Conservation (phyloP, 2,329 filamentous ascomycete species). For the Blastomyces parvus region DNA sequence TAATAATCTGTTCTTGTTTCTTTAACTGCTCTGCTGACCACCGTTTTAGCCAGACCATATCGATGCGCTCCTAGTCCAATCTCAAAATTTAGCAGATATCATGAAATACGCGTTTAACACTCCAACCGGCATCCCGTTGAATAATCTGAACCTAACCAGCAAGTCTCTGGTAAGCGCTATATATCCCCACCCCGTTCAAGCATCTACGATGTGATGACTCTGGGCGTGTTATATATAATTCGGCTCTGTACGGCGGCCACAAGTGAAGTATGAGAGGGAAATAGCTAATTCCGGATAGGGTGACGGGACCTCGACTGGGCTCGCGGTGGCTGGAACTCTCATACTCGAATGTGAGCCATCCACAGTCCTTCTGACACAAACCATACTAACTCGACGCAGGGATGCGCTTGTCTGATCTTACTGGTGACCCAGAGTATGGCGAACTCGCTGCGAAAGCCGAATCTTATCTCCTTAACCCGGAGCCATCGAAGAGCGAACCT, state of each 20-base stretch:
- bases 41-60: constrained; percentile 12
- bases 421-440: constrained; percentile 57
- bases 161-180: constrained; percentile 26
- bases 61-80: constrained; percentile 52
- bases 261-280: neutral
- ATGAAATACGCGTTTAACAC: constrained; percentile 73
- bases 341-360: constrained; percentile 55
- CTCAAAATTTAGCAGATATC: constrained; percentile 58
- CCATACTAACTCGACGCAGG: constrained; percentile 10
- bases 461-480: constrained; percentile 58
- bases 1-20: neutral
- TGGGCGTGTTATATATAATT: neutral
- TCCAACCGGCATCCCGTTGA: constrained; percentile 62
- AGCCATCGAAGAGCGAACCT: constrained; percentile 55
- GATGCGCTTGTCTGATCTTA: constrained; percentile 60
- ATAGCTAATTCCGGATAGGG: constrained; percentile 25
- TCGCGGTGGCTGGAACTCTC: constrained; percentile 68
- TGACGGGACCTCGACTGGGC: constrained; percentile 51
- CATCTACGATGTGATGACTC: neutral
- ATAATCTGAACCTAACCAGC: constrained; percentile 53
- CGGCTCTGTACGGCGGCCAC: neutral
- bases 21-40: neutral
- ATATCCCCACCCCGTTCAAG: neutral
- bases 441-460: constrained; percentile 58
- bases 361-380: neutral